A percentile compares a stretch with the other conserved stretches of the same genome.
Evolutionary conservation across 495 filamentous ascomycete species (phyloP).

Genomic region (Neurospora pannonica): DNA sequence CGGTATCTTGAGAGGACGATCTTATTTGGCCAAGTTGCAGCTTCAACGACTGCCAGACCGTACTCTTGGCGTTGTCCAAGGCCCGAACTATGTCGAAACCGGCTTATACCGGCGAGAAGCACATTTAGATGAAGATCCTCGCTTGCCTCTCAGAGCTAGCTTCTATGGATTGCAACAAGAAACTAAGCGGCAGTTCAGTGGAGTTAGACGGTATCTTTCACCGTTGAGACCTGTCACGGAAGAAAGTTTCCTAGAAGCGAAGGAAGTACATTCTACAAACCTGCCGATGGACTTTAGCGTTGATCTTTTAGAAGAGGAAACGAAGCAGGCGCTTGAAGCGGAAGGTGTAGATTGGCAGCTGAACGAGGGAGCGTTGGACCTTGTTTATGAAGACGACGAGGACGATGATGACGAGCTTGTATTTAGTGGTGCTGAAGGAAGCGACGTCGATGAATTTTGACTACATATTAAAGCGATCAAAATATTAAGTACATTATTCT

Average conservation of each 20-base stretch:
- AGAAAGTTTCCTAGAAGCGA: not conserved
- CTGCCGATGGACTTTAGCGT: slow-evolving; percentile 17
- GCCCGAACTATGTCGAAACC: slow-evolving; percentile 31
- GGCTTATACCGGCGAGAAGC: slow-evolving; percentile 28
- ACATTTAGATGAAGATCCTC: slow-evolving; percentile 26
- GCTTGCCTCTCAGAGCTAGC: slow-evolving; percentile 22
- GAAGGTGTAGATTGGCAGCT: slow-evolving; percentile 7
- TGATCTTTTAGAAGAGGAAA: slow-evolving; percentile 5
- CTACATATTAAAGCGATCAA: not conserved
- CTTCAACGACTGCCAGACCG: slow-evolving; percentile 23
- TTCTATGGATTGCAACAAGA: slow-evolving; percentile 21
- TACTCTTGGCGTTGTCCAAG: slow-evolving; percentile 37
- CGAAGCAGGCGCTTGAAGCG: slow-evolving; percentile 5
- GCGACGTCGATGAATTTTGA: not conserved
- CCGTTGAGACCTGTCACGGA: slow-evolving; percentile 2
- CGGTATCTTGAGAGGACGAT: slow-evolving; percentile 11
- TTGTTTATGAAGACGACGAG: not conserved
- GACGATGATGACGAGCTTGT: not conserved
- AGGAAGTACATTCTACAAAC: slow-evolving; percentile 15
- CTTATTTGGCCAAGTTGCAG: slow-evolving; percentile 21
- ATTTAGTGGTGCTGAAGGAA: not conserved
- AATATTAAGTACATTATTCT: not conserved
- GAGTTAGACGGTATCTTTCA: slow-evolving; percentile 1
- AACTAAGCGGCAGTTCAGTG: not conserved
- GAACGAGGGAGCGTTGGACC: not conserved